Evolutionary conservation across 2,329 filamentous ascomycete species (phyloP).

Genomic region (Fusarium avenaceum): DNA sequence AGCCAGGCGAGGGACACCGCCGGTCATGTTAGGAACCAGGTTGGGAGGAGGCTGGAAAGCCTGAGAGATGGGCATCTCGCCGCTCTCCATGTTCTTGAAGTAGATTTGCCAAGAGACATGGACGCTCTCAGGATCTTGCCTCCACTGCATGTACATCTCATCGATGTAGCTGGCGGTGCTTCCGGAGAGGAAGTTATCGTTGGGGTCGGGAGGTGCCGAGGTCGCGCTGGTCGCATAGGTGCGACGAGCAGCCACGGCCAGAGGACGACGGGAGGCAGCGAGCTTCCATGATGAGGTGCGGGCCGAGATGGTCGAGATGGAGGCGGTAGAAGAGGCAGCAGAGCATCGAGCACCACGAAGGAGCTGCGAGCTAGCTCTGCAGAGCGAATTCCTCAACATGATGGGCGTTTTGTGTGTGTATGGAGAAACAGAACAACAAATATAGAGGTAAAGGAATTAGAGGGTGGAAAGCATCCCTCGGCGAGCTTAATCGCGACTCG

Average conservation of each 20-base stretch:
- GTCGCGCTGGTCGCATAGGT: conserved; percentile 67
- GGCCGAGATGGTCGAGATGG: conserved; percentile 58
- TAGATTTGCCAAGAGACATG: conserved; percentile 99
- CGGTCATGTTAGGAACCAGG: conserved; percentile 84
- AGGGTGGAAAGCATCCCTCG: conserved; percentile 52
- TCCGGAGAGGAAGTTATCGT: conserved; percentile 95
- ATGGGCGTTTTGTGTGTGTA: conserved; percentile 52
- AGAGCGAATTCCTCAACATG: conserved; percentile 80
- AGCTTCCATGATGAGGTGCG: conserved; percentile 61
- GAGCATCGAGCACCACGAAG: conserved; percentile 66
- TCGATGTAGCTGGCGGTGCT: conserved; percentile 99
- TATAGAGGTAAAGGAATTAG: conserved; percentile 32
- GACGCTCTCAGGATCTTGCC: conserved; percentile 90
- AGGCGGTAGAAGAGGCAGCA: conserved; percentile 56
- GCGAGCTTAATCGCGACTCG: conserved; percentile 50
- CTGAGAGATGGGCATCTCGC: conserved; percentile 97
- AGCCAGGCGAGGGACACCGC: conserved; percentile 80
- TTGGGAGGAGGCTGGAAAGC: conserved; percentile 97
- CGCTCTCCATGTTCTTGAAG: conserved; percentile 99
- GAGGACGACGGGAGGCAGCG: conserved; percentile 61
- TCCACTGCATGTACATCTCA: conserved; percentile 99
- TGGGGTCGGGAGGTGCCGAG: conserved; percentile 77
- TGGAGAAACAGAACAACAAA: conserved; percentile 40
- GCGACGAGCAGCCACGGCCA: conserved; percentile 65
- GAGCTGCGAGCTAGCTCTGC: conserved; percentile 75